phyloP scores from a whole-genome alignment of 805 yeast species.

The Saturnispora galanensis region DNA sequence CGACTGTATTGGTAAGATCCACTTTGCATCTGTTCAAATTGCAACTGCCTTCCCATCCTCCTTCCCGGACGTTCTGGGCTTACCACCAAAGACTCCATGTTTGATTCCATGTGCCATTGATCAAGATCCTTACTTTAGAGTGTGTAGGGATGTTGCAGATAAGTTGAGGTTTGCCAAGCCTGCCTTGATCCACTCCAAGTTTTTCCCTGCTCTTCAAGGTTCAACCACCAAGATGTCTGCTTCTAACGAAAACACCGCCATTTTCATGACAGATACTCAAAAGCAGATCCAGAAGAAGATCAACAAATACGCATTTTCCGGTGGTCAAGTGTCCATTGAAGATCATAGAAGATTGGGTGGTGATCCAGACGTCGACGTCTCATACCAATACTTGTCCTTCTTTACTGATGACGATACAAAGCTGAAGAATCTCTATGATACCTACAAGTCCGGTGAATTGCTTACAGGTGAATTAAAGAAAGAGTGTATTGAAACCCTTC shows the following conservation, averaged over 20 bases:
- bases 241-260: conserved; percentile 79
- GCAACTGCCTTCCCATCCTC: conserved; percentile 94
- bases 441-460: conserved; percentile 70
- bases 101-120: conserved; percentile 98
- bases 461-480: conserved; percentile 92
- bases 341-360: conserved; percentile 90
- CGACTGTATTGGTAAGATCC: conserved; percentile 89
- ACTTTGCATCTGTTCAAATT: conserved; percentile 93
- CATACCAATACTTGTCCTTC: conserved; percentile 86
- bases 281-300: conserved; percentile 88
- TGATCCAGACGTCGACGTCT: conserved; percentile 89
- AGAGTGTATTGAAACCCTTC: conserved; percentile 70
- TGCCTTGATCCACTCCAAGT: conserved; percentile 83
- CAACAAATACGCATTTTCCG: conserved; percentile 93
- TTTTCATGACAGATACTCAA: conserved; percentile 91
- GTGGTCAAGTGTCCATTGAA: conserved; percentile 81
- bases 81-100: conserved; percentile 86
- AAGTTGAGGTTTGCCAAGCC: conserved; percentile 88
- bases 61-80: conserved; percentile 84
- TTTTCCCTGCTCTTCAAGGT: conserved; percentile 98
- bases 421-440: conserved; percentile 48
- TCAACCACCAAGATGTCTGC: conserved; percentile 96
- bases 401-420: conserved; percentile 83
- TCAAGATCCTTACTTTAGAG: conserved; percentile 97
- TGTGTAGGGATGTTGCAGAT: conserved; percentile 94